A percentile compares a stretch with the other conserved stretches of the same genome.
These are phyloP conservation scores for Komagataella ulmi DNA, from an alignment of 805 yeast genomes.

Conservation along the genomic window DNA sequence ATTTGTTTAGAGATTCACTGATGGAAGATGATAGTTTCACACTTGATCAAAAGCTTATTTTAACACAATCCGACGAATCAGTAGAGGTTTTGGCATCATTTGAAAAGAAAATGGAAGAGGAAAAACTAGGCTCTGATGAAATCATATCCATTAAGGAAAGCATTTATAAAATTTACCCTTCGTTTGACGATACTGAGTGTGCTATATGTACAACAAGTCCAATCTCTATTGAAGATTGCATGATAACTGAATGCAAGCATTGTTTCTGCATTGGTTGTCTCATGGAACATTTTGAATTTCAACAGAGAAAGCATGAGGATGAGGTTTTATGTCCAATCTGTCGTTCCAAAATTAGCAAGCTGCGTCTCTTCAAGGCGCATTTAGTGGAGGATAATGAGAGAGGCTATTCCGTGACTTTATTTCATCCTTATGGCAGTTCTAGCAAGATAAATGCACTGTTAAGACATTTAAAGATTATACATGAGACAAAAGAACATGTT, in stretches of 20 bases:
- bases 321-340: slow-evolving; percentile 66
- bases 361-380: slow-evolving; percentile 29
- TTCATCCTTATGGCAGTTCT: slow-evolving; percentile 42
- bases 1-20: slow-evolving; percentile 26
- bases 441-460: slow-evolving; percentile 64
- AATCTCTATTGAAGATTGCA: slow-evolving; percentile 33
- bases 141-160: slow-evolving; percentile 11
- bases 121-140: slow-evolving; percentile 12
- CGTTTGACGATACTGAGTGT: slow-evolving; percentile 48
- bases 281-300: slow-evolving; percentile 62
- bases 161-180: slow-evolving; percentile 19
- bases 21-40: slow-evolving; percentile 32
- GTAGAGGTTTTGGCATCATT: slow-evolving; percentile 8
- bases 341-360: slow-evolving; percentile 37
- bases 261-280: slow-evolving; percentile 65
- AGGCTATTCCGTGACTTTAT: slow-evolving; percentile 21
- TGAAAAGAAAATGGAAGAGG: slow-evolving; percentile 13
- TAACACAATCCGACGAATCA: slow-evolving; percentile 1
- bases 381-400: slow-evolving; percentile 2
- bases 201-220: slow-evolving; percentile 72
- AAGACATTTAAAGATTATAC: slow-evolving; percentile 39
- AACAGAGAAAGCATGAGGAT: slow-evolving; percentile 22
- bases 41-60: slow-evolving; percentile 1
- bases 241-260: slow-evolving; percentile 69
- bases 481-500: slow-evolving; percentile 53